Evolutionary conservation across 768 basidiomycete genomes (phyloP), one percentile per base, ranked within the genome.

Genomic region (Gyrodon lividus): DNA sequence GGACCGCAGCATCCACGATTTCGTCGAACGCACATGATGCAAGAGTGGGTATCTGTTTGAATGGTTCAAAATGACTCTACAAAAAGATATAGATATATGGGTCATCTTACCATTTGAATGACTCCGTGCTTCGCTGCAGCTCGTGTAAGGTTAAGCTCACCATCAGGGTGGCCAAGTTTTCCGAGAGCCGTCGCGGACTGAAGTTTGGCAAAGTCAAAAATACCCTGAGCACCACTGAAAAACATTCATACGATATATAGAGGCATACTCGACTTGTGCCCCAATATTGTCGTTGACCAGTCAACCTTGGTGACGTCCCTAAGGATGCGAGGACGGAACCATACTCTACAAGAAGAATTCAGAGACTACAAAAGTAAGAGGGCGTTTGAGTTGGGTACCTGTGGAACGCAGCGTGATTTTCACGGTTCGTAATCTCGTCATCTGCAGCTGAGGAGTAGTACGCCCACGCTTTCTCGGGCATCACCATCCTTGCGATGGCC

Each of bases 371-470:
- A 14, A 12, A 4, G n/a, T n/a, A n/a, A 16, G 16, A 38, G 0
- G 16, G 38, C 26, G 43, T 22, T 37, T 13, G 5, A n/a, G 3
- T 13, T 3, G 19, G 52, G 46, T 52, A 87, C 90, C 95, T 79
- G 59, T 98, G 95, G 64, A 87, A 98, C 2, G 94, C 95, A 46
- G 84, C 78, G 55, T 91, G 92, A 60, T 97, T 97, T 69, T 96
- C 93, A 43, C 93, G 78, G 53, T 80, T 74, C 26, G 92, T 94
- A 40, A 94, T 91, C 70, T 97, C 93, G 59, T 98, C 95, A 65
- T 98, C 96, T 6, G 96, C 86, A 16, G 93, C 95, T n/a, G 92
- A 94, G 1, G 89, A 92, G 63, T 98, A 95, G 67, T 95, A 95
- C 5, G 94, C 95, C 95, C 95, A 98, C 0, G 92, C 92, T 66